Conservation (phyloP, 306 rosid genomes). For the Quercus mongolica region DNA sequence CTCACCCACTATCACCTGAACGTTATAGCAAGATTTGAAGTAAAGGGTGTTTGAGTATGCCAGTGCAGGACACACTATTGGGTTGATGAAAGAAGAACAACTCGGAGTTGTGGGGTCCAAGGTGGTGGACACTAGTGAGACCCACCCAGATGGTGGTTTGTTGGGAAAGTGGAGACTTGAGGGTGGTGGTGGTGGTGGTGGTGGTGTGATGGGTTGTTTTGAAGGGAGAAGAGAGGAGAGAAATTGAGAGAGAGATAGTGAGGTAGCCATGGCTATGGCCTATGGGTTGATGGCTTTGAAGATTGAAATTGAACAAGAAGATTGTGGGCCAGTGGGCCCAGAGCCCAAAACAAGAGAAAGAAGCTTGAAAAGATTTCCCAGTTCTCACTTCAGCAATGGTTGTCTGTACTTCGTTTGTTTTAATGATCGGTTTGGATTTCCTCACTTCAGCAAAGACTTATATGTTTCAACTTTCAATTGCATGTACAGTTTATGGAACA, state of each 20-base stretch:
- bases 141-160: constrained; percentile 15
- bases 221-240: constrained; percentile 58
- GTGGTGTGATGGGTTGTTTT: constrained; percentile 39
- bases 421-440: too few species aligned
- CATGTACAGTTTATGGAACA: too few species aligned
- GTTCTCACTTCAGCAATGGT: too few species aligned
- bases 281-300: not conserved
- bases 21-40: constrained; percentile 55
- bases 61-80: constrained; percentile 52
- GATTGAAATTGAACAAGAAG: not conserved
- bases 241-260: constrained; percentile 42
- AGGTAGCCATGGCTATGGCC: constrained; percentile 47
- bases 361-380: not conserved
- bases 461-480: too few species aligned
- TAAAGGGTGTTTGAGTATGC: constrained; percentile 45
- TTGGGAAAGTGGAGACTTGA: constrained; percentile 21
- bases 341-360: not conserved
- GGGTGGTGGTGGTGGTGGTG: constrained; percentile 20
- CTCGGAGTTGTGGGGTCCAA: not conserved
- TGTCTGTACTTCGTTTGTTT: too few species aligned
- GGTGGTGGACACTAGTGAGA: constrained; percentile 17
- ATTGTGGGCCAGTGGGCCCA: not conserved
- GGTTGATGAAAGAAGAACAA: constrained; percentile 14
- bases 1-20: constrained; percentile 64
- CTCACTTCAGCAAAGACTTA: too few species aligned